phyloP scores from a whole-genome alignment of 352 stramenopile species.

The Elongisporangium undulatum region DNA sequence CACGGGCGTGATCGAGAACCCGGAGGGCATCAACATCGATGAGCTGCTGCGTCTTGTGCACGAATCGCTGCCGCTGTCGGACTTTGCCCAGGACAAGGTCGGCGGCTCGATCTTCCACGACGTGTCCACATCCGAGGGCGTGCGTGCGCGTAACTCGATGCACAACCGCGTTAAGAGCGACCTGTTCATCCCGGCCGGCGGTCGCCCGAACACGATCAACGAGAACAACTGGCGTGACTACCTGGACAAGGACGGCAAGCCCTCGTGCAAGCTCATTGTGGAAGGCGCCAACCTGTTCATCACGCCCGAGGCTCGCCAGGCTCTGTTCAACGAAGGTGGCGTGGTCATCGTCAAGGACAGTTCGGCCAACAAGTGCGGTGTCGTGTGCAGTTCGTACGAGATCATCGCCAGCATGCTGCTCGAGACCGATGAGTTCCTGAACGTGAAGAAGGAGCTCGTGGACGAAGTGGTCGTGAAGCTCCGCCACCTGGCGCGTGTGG shows the following conservation, averaged over 20 bases:
- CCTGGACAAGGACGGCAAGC: constrained; percentile 59
- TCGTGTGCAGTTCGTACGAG: constrained; percentile 84
- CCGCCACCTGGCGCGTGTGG: constrained; percentile 87
- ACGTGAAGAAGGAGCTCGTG: constrained; percentile 94
- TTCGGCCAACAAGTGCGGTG: constrained; percentile 89
- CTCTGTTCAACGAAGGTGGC: constrained; percentile 93
- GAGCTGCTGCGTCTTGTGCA: constrained; percentile 95
- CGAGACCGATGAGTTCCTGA: constrained; percentile 94
- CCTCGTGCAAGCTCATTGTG: constrained; percentile 78
- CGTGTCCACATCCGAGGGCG: constrained; percentile 61
- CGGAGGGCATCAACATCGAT: constrained; percentile 90
- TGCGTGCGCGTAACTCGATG: constrained; percentile 96
- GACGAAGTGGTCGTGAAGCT: constrained; percentile 94
- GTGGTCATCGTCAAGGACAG: constrained; percentile 98
- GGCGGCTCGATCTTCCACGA: constrained; percentile 73
- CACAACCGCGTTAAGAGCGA: constrained; percentile 94
- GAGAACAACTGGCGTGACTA: constrained; percentile 83
- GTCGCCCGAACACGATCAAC: constrained; percentile 83
- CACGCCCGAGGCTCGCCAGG: constrained; percentile 79
- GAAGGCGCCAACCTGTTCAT: constrained; percentile 87
- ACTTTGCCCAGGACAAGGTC: constrained; percentile 54
- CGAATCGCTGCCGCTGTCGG: constrained; percentile 86
- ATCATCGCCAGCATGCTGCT: constrained; percentile 94
- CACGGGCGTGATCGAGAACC: constrained; percentile 94
- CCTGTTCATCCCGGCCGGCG: constrained; percentile 79